Evolutionary conservation across 2,329 filamentous ascomycete species (phyloP), one percentile per base, ranked within the genome.

Genomic region (Alternaria rosae): DNA sequence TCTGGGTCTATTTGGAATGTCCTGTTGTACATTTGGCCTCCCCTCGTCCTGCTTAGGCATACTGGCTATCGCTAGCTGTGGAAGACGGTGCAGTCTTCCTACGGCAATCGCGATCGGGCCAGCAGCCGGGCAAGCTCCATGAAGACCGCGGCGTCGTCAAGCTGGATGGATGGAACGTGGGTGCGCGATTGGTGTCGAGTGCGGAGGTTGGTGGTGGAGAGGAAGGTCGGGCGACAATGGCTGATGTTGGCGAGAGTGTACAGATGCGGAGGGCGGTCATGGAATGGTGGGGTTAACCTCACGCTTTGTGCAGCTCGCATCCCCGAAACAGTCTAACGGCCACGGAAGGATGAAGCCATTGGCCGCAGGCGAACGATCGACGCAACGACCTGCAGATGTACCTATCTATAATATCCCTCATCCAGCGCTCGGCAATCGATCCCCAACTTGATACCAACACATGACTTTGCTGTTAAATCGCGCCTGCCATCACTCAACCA

Each of bases 31-130:
- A 57, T 66, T 71, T 58, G 63, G 66, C 67, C 57, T 57, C 63
- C 45, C 66, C 41, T 69, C 70, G 43, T 67, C 72, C 62, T 66
- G 70, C 71, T 79, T 72, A 69, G 79, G 79, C 79, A 81, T 81
- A 77, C 79, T 80, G 78, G 79, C 78, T 79, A 75, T 80, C 79
- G 79, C 79, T 79, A 76, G 79, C 79, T 79, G 75, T 84, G 83
- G 81, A 79, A 85, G 84, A 83, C 85, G 66, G 59, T 56, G 61
- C 78, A 80, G 84, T 86, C 86, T 83, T 87, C 85, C 74, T 77
- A 87, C 85, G 84, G 84, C 84, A 82, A 83, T 87, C 84, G 85
- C 85, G 83, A 85, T 85, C 82, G 81, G 80, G 80, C 80, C 81
- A 82, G 80, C 77, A 80, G 79, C 82, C 82, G 80, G 78, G 76